Evolutionary conservation across 2,329 filamentous ascomycete genomes (phyloP).

Genomic region (Fusarium phyllophilum): DNA sequence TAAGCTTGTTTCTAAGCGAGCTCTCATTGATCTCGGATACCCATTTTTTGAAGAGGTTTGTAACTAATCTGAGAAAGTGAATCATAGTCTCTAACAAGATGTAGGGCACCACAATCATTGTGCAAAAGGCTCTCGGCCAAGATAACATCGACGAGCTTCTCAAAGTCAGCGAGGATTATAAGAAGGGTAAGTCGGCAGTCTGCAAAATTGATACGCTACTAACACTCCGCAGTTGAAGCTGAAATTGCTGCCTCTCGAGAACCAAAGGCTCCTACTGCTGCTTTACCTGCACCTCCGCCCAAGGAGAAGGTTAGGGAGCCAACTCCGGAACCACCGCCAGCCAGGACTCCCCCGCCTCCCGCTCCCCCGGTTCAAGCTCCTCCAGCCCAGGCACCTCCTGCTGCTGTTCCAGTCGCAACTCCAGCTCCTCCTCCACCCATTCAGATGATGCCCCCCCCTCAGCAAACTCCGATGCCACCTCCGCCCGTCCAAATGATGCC

Average conservation of each 20-base stretch:
- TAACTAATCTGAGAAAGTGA: background rate
- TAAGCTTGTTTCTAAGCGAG: slow-evolving; percentile 80
- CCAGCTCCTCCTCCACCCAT: slow-evolving; percentile 36
- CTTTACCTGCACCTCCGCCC: slow-evolving; percentile 47
- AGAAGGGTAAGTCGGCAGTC: slow-evolving; percentile 58
- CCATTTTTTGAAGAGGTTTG: slow-evolving; percentile 86
- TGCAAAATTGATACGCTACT: background rate
- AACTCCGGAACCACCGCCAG: slow-evolving; percentile 50
- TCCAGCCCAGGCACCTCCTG: slow-evolving; percentile 42
- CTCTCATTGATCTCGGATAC: slow-evolving; percentile 85
- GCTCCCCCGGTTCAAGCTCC: slow-evolving; percentile 23
- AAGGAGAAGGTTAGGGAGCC: slow-evolving; percentile 39
- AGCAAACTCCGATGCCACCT: slow-evolving; percentile 3
- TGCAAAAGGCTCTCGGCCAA: slow-evolving; percentile 86
- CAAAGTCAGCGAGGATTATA: slow-evolving; percentile 81
- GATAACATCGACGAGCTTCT: slow-evolving; percentile 93
- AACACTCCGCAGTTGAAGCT: slow-evolving; percentile 19
- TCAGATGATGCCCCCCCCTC: slow-evolving; percentile 41
- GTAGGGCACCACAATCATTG: slow-evolving; percentile 81
- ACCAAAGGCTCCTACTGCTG: slow-evolving; percentile 36
- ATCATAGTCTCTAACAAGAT: slow-evolving; percentile 9
- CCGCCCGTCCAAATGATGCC: slow-evolving; percentile 12
- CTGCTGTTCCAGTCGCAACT: slow-evolving; percentile 44
- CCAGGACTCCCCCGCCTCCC: slow-evolving; percentile 41
- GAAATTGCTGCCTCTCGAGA: slow-evolving; percentile 28